These are phyloP conservation scores for Scytalidium lignicola DNA, from an alignment of 2,329 filamentous ascomycete species.

Conservation along the genomic window DNA sequence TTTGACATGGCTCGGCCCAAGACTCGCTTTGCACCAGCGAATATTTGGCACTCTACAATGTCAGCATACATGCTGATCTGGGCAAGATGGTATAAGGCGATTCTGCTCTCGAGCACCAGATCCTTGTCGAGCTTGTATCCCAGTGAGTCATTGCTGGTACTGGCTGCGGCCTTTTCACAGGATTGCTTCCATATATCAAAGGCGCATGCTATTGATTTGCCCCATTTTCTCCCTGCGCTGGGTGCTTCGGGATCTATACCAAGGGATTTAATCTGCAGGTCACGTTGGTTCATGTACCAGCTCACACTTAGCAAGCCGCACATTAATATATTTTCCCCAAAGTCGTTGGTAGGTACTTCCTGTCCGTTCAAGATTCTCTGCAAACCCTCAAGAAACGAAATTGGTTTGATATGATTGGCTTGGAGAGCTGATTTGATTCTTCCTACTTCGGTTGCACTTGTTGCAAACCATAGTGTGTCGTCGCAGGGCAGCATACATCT, in stretches of 20 bases:
- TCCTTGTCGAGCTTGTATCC: constrained; percentile 58
- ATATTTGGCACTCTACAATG: constrained; percentile 89
- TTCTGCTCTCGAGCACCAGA: constrained; percentile 77
- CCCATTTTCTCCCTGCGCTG: constrained; percentile 84
- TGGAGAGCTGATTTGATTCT: constrained; percentile 75
- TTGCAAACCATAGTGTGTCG: constrained; percentile 82
- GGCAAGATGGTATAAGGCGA: constrained; percentile 82
- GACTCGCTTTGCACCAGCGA: constrained; percentile 75
- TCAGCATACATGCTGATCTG: constrained; percentile 97
- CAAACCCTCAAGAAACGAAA: constrained; percentile 80
- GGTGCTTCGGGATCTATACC: constrained; percentile 65
- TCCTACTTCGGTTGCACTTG: constrained; percentile 75
- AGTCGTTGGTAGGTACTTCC: constrained; percentile 79
- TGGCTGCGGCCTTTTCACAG: constrained; percentile 68
- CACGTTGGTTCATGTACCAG: constrained; percentile 94
- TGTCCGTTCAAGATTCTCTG: constrained; percentile 79
- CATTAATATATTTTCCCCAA: constrained; percentile 87
- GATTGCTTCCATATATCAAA: constrained; percentile 90
- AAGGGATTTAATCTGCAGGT: constrained; percentile 81
- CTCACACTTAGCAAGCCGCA: constrained; percentile 83
- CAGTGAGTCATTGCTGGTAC: constrained; percentile 43
- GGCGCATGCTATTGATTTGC: constrained; percentile 71
- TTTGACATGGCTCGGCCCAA: constrained; percentile 77
- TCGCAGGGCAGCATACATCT: constrained; percentile 83
- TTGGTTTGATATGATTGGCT: constrained; percentile 72